Base-by-base conservation (phyloP, 139 green algal genomes). In the Chlorella ohadii region DNA sequence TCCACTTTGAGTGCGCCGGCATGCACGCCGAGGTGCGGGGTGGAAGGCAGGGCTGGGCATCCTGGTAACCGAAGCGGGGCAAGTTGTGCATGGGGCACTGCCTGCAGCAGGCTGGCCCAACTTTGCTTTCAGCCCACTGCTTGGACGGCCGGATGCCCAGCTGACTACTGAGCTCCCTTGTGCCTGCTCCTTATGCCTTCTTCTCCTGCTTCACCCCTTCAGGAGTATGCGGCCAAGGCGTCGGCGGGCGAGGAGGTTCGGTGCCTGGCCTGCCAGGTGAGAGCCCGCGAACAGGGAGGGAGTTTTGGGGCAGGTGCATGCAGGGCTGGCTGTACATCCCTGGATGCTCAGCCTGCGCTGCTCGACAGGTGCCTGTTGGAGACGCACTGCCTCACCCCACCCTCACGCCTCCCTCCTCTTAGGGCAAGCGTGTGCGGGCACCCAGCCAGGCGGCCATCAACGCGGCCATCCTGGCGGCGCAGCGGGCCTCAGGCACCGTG, bases 1-100 rank as follows among this genome's bases (percentile, higher is more conserved):
- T 89, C 61, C 90, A 93, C 71, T 83, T 86, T 51, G 79, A 82
- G 39, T 93, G 90, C 64, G 76, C 85, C 11, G 87, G 85, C 68
- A 84, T 82, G 56, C 85, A 84, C n/a, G 55, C 71, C 15, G 79
- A 92, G 84, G 90, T 89, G 63, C 11, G 74, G 55, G 39, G 7
- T 6, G 12, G 20, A 41, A 36, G 71, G 36, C 27, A 33, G 39
- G 71, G 36, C 44, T n/a, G n/a, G n/a, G n/a, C n/a, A n/a, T n/a
- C n/a, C n/a, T n/a, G n/a, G n/a, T n/a, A n/a, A n/a, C n/a, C n/a
- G n/a, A n/a, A n/a, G n/a, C n/a, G n/a, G n/a, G n/a, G n/a, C n/a
- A n/a, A n/a, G n/a, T n/a, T n/a, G n/a, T n/a, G n/a, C n/a, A n/a
- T n/a, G n/a, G n/a, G n/a, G n/a, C n/a, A n/a, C n/a, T n/a, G n/a